A percentile compares a stretch with the other conserved stretches of the same genome.
Conservation (phyloP, 2,329 filamentous ascomycete genomes). For the Calonectria hongkongensis region DNA sequence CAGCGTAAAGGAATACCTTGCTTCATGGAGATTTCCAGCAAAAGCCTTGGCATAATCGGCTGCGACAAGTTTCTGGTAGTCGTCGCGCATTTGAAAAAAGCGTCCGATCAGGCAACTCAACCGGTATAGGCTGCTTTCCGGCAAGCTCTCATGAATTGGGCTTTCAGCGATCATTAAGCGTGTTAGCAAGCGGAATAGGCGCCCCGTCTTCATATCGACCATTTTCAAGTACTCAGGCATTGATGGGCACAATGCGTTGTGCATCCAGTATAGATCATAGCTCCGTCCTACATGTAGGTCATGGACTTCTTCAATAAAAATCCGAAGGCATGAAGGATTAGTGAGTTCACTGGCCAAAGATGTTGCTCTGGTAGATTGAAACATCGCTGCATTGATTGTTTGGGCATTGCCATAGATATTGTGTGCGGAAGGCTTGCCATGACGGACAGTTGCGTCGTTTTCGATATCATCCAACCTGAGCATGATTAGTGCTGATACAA, state of each 20-base stretch:
- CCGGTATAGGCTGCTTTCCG: background rate
- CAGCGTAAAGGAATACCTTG: background rate
- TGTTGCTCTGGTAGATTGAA: background rate
- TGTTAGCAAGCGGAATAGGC: background rate
- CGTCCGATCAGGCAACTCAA: background rate
- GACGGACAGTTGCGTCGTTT: background rate
- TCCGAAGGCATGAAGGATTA: background rate
- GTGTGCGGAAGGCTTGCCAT: background rate
- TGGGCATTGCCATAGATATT: background rate
- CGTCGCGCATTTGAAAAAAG: background rate
- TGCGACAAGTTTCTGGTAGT: background rate
- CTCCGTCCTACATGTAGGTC: background rate
- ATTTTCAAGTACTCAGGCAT: background rate
- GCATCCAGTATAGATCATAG: background rate
- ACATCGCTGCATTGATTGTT: background rate
- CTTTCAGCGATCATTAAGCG: background rate
- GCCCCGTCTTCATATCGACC: background rate
- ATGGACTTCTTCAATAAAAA: background rate
- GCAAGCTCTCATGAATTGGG: background rate
- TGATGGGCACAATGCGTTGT: background rate
- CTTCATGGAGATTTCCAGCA: background rate
- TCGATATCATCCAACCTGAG: background rate
- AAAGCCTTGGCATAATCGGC: background rate
- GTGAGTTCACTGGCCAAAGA: background rate
- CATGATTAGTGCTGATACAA: background rate